Evolutionary conservation across 1,284 basidiomycete genomes (phyloP), one percentile per base, ranked within the genome.

Genomic region (Anthracocystis panici-leucophaei): DNA sequence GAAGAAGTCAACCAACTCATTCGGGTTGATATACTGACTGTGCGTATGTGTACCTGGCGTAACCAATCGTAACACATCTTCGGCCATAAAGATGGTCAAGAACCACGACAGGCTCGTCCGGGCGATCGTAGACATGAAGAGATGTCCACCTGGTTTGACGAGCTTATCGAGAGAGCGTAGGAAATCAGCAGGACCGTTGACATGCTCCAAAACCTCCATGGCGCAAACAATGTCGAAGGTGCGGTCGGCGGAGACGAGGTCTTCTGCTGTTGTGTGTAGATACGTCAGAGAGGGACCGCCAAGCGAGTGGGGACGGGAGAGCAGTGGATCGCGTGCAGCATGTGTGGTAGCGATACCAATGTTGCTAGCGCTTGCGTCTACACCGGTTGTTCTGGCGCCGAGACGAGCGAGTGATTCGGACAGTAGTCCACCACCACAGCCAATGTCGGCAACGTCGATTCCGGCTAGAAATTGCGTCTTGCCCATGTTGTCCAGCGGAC

Each of bases 151-250:
- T 3, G 97, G 96, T 92, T 79, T 81, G 51, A 83, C 65, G 33
- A 85, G 75, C 8, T 46, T n/a, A 20, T 70, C 74, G 48, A 84
- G 75, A 18, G 67, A 75, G 21, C 78, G 74, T 16, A 85, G 65
- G 85, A 99, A 99, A 8, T 89, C 89, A 12, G 90, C 88, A 0
- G 97, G 96, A 78, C 95, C 91, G 82, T 97, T 92, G 65, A 99
- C 97, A 83, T 99, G 97, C 87, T 99, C 97, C 46, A 99, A 84
- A 18, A 99, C 95, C 85, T 99, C 97, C 94, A 99, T 95, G 11
- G 94, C 93, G 84, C 94, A 97, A 16, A 99, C 95, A 8, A 96
- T 88, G 85, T 99, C 96, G 83, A 92, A 99, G 48, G 88, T 86
- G 8, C 75, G 84, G 10, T 90, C 89, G 23, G 88, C 81, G 5